Evolutionary conservation across 805 yeast genomes (phyloP).

Genomic region (Lachancea meyersii): DNA sequence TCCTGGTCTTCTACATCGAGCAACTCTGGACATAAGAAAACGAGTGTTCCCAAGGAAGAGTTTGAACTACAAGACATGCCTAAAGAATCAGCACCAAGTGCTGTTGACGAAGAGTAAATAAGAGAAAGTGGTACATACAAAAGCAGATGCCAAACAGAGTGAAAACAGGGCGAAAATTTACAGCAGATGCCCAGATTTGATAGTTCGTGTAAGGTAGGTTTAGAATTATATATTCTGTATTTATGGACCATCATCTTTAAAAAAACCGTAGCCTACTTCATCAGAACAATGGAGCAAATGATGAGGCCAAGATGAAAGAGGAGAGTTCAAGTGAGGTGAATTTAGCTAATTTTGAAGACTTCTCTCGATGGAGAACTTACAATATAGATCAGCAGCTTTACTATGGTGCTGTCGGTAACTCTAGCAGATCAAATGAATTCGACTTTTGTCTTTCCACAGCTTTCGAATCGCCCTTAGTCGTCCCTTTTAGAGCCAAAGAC

Average conservation of each 20-base stretch:
- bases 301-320: not conserved
- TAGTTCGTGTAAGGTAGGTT: too few relatives aligned
- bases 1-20: not conserved
- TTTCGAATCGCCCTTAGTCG: not conserved
- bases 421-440: not conserved
- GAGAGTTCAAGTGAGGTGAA: not conserved
- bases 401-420: not conserved
- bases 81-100: not conserved
- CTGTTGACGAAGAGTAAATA: not conserved
- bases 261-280: too few relatives aligned
- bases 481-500: slow-evolving; percentile 1
- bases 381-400: not conserved
- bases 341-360: not conserved
- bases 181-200: too few relatives aligned
- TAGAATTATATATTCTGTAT: not conserved
- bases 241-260: too few relatives aligned
- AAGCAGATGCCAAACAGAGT: not conserved
- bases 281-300: not conserved
- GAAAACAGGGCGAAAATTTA: too few relatives aligned
- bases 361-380: slow-evolving; percentile 1
- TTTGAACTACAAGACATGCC: slow-evolving; percentile 31
- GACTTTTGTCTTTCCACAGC: slow-evolving; percentile 1
- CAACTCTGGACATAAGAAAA: not conserved
- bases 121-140: not conserved
- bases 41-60: slow-evolving; percentile 15